Percentiles rank a stretch among this genome's conserved stretches.
Conservation (phyloP, 352 stramenopile genomes). For the Globisporangium acanthophoron region DNA sequence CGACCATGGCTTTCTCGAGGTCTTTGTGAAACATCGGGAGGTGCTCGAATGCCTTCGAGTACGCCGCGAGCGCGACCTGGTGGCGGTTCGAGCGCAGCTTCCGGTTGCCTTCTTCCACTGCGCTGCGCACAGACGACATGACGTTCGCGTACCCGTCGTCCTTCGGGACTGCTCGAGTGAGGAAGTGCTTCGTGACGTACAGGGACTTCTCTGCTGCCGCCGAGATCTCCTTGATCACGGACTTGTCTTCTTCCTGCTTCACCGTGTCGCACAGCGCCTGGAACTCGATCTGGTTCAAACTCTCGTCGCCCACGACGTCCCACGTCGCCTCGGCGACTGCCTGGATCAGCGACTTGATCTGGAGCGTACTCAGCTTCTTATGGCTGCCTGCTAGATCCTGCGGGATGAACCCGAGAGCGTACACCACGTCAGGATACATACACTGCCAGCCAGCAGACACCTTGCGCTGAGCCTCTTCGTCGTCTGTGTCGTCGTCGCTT, state of each 20-base stretch:
- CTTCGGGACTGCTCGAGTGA: conserved; percentile 46
- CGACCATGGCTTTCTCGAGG: conserved; percentile 48
- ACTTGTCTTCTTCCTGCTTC: conserved; percentile 20
- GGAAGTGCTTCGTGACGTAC: conserved; percentile 65
- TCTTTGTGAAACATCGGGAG: conserved; percentile 67
- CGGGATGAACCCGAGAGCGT: conserved; percentile 63
- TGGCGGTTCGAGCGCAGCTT: conserved; percentile 39
- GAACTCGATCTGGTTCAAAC: conserved; percentile 63
- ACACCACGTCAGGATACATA: conserved; percentile 70
- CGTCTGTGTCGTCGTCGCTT: conserved; percentile 4
- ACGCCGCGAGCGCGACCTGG: conserved; percentile 50
- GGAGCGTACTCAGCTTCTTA: conserved; percentile 73
- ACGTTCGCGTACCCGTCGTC: conserved; percentile 46
- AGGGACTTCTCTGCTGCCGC: conserved; percentile 35
- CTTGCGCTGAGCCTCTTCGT: conserved; percentile 14
- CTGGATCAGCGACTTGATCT: conserved; percentile 86
- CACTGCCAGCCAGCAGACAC: conserved; percentile 32
- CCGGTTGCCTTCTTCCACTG: conserved; percentile 58
- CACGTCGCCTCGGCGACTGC: conserved; percentile 61
- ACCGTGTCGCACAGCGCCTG: conserved; percentile 71
- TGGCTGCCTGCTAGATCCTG: conserved; percentile 27
- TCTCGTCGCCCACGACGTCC: conserved; percentile 48
- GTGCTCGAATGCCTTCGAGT: conserved; percentile 51
- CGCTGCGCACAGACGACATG: conserved; percentile 40
- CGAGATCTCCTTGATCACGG: conserved; percentile 24